Evolutionary conservation across 768 basidiomycete species (phyloP), one percentile per base, ranked within the genome.

Genomic region (Mycena amicta): DNA sequence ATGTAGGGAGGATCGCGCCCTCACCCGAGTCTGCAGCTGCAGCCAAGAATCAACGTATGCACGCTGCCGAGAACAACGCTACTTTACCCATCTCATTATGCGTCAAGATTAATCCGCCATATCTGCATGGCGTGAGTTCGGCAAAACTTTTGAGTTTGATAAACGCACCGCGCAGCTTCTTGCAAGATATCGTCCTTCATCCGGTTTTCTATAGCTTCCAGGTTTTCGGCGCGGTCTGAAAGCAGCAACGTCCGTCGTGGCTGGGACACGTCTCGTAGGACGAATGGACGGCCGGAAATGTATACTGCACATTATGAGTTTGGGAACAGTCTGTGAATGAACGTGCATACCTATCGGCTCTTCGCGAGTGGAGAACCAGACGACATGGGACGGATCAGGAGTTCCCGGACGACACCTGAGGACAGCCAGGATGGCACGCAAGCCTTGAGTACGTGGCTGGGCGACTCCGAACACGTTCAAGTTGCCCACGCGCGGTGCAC

Each of bases 351-450:
- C 85, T 52, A 96, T 85, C 3, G 95, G 95, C 69, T 98, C 97
- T 73, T 99, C 97, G 64, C 97, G 83, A 13, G 96, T 97, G 27
- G 91, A 97, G 73, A 98, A 93, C 94, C 95, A 99, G 27, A 96
- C 88, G 3, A 92, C 92, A 66, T 86, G 89, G 2, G 88, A 85
- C 12, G 87, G 83, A 60, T 86, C 79, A 3, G 74, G 66, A 29
- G 79, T 81, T 53, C 81, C 83, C 8, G 91, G 91, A 27, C 88
- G 77, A 62, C 89, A 90, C 31, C 88, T 79, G 5, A 99, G 82
- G 12, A 94, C 80, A 22, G 93, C 93, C 3, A 99, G 76, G 50
- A 98, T 92, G 2, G 93, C 95, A 46, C 92, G 82, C 12, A 99
- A 79, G 3, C 96, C 97, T 63, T 93, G 90, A 1, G 92, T 87